These are phyloP conservation scores for Fraxinus quadrangulata DNA, from an alignment of 257 asterid species.

Conservation along the genomic window DNA sequence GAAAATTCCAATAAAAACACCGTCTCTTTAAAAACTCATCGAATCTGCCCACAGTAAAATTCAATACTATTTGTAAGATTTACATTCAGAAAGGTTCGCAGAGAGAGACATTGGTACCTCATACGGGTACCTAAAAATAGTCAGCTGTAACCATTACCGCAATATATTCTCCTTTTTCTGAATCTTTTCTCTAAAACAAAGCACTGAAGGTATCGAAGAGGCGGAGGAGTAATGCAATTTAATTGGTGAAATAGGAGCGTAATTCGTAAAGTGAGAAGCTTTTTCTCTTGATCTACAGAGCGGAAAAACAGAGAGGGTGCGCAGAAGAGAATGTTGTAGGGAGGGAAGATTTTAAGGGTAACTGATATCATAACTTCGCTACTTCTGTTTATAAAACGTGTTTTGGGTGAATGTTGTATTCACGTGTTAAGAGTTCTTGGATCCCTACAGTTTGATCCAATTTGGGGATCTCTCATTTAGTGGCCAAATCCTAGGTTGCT, in stretches of 20 bases:
- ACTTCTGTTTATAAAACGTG: background rate
- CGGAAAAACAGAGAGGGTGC: background rate
- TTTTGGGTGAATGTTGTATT: too few relatives aligned
- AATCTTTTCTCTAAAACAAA: background rate
- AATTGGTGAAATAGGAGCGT: background rate
- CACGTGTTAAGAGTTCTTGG: background rate
- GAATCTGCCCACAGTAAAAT: background rate
- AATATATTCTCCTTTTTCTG: background rate
- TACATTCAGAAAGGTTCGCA: background rate
- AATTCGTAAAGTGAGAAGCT: background rate
- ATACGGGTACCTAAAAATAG: background rate
- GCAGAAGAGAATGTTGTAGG: background rate
- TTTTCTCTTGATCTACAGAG: background rate
- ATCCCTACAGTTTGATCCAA: background rate
- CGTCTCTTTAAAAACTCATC: background rate
- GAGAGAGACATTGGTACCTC: background rate
- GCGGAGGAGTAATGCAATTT: background rate
- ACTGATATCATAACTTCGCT: background rate
- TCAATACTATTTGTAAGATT: background rate
- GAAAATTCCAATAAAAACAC: background rate
- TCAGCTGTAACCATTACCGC: background rate
- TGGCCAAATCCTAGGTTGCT: too few relatives aligned
- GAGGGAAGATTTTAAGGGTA: background rate
- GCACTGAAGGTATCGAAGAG: background rate
- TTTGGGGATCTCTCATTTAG: background rate